Evolutionary conservation across 2,329 filamentous ascomycete genomes (phyloP), one percentile per base, ranked within the genome.

Genomic region (Didymella exigua): DNA sequence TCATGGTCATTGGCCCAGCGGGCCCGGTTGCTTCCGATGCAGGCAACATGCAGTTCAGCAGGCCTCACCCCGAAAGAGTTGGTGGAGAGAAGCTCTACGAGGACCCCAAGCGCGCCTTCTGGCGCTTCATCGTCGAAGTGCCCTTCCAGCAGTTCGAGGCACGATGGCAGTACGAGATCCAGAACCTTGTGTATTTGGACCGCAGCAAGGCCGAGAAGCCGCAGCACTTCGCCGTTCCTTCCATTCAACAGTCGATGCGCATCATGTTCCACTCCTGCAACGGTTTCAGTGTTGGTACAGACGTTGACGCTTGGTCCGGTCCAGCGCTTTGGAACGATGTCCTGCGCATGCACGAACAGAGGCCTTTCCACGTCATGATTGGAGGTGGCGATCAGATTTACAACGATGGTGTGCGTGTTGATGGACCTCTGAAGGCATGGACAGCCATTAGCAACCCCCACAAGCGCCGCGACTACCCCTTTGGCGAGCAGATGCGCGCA

Each of bases 351-450:
- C 86, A 88, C 63, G 79, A 79, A 62, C 70, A 82, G 69, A 79
- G 79, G 59, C 84, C 85, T 7, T 86, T 88, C 71, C 84, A 86
- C 67, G 82, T 86, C 61, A 90, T 88, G 87, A 84, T 97, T 59
- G 93, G 93, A 47, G 93, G 93, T 53, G 93, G 93, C 55, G 93
- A 98, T 70, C 93, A 97, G 76, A 86, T 88, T 62, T 88, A 88
- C 75, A 87, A 88, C 61, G 86, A 88, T 51, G 90, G 90, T 21
- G 91, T 98, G 61, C 85, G 93, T 59, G 91, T 96, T 1, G 81
- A 87, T 46, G 93, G 93, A 0, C 93, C 93, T 1, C 77, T 98
- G 59, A 86, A 85, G 65, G 68, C 77, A 5, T 88, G 86, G 86
- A 87, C 85, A 0, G 77, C 79, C 41, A 87, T 88, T 61, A 62